phyloP scores from a whole-genome alignment of 352 stramenopile species.

The Globisporangium paroecandrum region DNA sequence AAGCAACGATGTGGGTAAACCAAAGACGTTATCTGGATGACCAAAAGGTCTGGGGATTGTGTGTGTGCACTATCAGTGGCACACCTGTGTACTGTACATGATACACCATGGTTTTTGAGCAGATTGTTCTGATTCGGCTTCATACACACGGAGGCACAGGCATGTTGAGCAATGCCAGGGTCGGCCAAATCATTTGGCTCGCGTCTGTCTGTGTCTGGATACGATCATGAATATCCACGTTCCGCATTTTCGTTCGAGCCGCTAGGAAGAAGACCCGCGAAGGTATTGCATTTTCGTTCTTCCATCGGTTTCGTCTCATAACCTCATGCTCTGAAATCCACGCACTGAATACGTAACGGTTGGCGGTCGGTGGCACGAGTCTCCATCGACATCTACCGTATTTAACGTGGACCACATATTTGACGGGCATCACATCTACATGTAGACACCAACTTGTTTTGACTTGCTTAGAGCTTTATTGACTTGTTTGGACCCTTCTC shows the following conservation, averaged over 20 bases:
- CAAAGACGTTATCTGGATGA: not conserved
- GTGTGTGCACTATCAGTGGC: not conserved
- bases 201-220: not conserved
- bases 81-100: not conserved
- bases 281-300: not conserved
- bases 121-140: not conserved
- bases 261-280: not conserved
- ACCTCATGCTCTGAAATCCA: not conserved
- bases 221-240: not conserved
- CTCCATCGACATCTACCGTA: not conserved
- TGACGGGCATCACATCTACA: not conserved
- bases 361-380: constrained; percentile 4
- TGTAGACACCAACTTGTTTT: not conserved
- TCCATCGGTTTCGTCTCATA: constrained; percentile 5
- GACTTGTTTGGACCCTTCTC: not conserved
- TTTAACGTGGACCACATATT: not conserved
- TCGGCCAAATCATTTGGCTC: not conserved
- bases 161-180: not conserved
- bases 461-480: not conserved
- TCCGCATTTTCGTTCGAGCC: not conserved
- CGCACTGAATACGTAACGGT: constrained; percentile 3
- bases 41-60: too few species aligned
- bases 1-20: not conserved
- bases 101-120: not conserved
- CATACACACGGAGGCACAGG: not conserved